Evolutionary conservation across 2,329 filamentous ascomycete genomes (phyloP).

Genomic region (Fusarium ramigenum): DNA sequence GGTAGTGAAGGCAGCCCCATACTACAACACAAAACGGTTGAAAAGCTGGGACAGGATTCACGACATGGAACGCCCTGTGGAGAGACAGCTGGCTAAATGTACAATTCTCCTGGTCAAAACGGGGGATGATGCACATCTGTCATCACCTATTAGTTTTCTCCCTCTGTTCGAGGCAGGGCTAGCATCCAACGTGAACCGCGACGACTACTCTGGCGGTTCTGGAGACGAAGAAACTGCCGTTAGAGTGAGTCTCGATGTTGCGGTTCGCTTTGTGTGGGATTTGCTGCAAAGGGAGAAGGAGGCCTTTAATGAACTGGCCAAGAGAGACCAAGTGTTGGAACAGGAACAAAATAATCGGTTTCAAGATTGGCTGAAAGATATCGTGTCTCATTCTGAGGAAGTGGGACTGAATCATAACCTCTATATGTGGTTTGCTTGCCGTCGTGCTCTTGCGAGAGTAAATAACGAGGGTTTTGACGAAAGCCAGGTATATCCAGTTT

Average conservation of each 20-base stretch:
- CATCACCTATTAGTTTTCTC: not conserved
- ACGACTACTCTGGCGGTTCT: not conserved
- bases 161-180: not conserved
- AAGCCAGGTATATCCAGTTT: not conserved
- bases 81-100: not conserved
- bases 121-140: not conserved
- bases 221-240: not conserved
- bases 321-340: not conserved
- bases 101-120: not conserved
- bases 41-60: not conserved
- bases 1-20: too few species aligned
- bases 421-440: not conserved
- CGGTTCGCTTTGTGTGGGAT: not conserved
- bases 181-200: not conserved
- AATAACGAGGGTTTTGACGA: not conserved
- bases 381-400: not conserved
- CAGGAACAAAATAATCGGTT: not conserved
- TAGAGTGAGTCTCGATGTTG: not conserved
- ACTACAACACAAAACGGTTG: too few species aligned
- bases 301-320: fast-evolving
- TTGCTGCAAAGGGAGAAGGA: not conserved
- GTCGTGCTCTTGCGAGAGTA: not conserved
- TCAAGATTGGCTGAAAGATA: not conserved
- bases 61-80: not conserved
- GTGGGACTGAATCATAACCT: not conserved